A percentile compares a stretch with the other conserved stretches of the same genome.
Conservation (phyloP, 768 basidiomycete species). For the Boletus rex-veris region DNA sequence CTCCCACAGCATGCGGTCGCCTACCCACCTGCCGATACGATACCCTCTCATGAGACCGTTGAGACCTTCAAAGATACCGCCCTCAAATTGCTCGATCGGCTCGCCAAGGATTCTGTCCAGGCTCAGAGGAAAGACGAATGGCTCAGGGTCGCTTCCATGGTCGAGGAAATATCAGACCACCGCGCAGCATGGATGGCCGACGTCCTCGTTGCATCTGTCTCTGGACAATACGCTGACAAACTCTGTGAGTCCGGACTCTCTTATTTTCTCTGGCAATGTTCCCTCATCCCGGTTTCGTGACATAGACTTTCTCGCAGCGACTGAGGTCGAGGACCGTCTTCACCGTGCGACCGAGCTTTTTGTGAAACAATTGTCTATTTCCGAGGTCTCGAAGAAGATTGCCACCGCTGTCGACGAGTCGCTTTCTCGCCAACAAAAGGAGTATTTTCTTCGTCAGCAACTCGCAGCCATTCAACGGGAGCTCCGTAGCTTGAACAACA, state of each 20-base stretch:
- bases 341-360: slow-evolving; percentile 67
- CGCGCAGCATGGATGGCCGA: slow-evolving; percentile 75
- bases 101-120: slow-evolving; percentile 42
- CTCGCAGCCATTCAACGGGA: slow-evolving; percentile 78
- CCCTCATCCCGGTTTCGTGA: background rate
- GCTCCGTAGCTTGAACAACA: slow-evolving; percentile 52
- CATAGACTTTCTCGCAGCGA: slow-evolving; percentile 58
- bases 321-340: slow-evolving; percentile 59
- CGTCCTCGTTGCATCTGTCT: slow-evolving; percentile 55
- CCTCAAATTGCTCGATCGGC: slow-evolving; percentile 60
- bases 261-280: background rate
- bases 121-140: slow-evolving; percentile 62
- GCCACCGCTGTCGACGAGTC: slow-evolving; percentile 77
- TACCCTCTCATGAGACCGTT: slow-evolving; percentile 52
- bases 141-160: slow-evolving; percentile 63
- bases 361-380: slow-evolving; percentile 71
- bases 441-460: slow-evolving; percentile 81
- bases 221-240: slow-evolving; percentile 67
- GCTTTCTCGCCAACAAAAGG: slow-evolving; percentile 85
- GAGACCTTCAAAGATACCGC: slow-evolving; percentile 71
- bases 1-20: slow-evolving; percentile 44
- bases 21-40: slow-evolving; percentile 39
- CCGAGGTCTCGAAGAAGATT: slow-evolving; percentile 79
- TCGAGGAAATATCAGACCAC: slow-evolving; percentile 66
- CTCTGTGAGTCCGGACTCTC: slow-evolving; percentile 46